phyloP scores from a whole-genome alignment of 2,329 filamentous ascomycete species.

The Tricladium varicosporioides region DNA sequence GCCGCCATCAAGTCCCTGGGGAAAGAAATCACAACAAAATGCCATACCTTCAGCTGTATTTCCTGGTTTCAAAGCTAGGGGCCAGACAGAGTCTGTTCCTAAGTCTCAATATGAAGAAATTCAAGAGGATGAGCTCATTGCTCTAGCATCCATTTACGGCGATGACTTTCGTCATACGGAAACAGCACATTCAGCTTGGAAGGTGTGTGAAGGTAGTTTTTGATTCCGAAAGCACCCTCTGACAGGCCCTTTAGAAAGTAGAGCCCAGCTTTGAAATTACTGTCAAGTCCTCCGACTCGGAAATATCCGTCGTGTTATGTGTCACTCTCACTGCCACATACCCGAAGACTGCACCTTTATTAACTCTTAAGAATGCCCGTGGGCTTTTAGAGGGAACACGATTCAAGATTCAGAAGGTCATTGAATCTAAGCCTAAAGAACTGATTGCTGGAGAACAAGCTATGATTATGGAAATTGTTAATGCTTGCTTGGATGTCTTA shows the following conservation, averaged over 20 bases:
- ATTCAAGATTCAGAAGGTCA: conserved; percentile 65
- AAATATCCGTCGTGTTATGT: conserved; percentile 68
- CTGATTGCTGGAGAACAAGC: conserved; percentile 53
- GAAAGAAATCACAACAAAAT: conserved; percentile 36
- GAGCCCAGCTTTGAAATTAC: conserved; percentile 81
- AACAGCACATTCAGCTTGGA: conserved; percentile 74
- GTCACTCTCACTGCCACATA: conserved; percentile 88
- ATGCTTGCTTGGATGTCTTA: conserved; percentile 63
- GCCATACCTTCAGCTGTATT: conserved; percentile 31
- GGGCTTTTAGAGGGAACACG: conserved; percentile 68
- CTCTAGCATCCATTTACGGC: conserved; percentile 81
- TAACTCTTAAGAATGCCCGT: conserved; percentile 64
- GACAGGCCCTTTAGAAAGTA: conserved; percentile 57
- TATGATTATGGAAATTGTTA: conserved; percentile 47
- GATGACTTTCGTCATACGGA: conserved; percentile 81
- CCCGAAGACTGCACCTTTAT: conserved; percentile 75
- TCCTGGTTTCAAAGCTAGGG: conserved; percentile 24
- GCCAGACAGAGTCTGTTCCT: conserved; percentile 35
- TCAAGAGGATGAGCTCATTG: conserved; percentile 85
- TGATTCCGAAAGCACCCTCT: not conserved
- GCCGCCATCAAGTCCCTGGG: conserved; percentile 35
- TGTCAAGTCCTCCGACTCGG: conserved; percentile 70
- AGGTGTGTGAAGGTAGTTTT: conserved; percentile 52
- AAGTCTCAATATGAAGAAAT: conserved; percentile 74
- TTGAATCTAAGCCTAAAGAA: conserved; percentile 55